These are phyloP conservation scores for Seiridium cupressi DNA, from an alignment of 2,329 filamentous ascomycete genomes.

Conservation along the genomic window DNA sequence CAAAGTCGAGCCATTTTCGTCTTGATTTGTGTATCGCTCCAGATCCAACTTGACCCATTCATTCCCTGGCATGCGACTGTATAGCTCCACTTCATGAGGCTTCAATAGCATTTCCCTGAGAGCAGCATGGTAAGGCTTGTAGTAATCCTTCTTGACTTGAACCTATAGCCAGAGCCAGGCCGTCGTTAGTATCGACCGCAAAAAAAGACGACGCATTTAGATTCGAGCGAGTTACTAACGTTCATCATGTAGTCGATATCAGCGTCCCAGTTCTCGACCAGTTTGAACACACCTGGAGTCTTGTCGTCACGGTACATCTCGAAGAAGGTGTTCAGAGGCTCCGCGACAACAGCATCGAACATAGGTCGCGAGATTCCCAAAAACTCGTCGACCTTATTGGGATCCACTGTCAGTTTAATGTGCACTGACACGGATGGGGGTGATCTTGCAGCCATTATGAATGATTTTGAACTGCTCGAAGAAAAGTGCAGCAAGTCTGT, in stretches of 20 bases:
- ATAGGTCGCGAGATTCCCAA: not conserved
- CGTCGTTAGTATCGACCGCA: no score
- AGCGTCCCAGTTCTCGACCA: conserved; percentile 6
- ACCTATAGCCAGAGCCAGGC: not conserved
- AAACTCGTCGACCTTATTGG: not conserved
- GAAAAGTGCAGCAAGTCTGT: no score
- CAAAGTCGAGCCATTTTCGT: no score
- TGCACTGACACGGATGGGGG: not conserved
- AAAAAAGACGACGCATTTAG: no score
- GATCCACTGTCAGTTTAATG: not conserved
- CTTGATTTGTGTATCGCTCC: no score
- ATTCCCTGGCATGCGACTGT: not conserved
- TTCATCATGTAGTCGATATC: conserved; percentile 3
- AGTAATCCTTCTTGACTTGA: not conserved
- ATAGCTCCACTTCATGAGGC: not conserved
- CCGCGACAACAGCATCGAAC: not conserved
- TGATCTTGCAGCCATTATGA: no score
- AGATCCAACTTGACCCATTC: no score
- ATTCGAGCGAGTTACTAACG: no score
- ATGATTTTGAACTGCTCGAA: no score
- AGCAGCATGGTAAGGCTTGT: not conserved
- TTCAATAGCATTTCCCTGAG: not conserved
- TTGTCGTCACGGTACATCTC: not conserved
- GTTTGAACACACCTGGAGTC: not conserved
- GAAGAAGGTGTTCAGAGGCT: conserved; percentile 3